Conservation (phyloP, 78 protist genomes). For the Dictyostelium brefeldianum region DNA sequence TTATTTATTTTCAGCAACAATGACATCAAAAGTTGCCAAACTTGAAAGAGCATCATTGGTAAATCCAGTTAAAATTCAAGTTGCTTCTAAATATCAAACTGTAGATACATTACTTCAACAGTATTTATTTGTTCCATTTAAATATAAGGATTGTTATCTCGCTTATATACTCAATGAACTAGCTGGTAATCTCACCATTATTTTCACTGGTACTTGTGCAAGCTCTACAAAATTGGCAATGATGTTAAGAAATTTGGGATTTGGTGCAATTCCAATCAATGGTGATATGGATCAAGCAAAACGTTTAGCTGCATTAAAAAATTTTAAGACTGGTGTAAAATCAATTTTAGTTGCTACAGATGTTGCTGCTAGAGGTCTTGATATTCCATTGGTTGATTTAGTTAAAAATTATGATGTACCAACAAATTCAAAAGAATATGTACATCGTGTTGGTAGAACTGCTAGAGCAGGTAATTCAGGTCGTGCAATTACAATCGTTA, state of each 20-base stretch:
- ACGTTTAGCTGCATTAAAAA: slow-evolving; percentile 85
- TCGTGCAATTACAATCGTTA: slow-evolving; percentile 93
- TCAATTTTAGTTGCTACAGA: slow-evolving; percentile 94
- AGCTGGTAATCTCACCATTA: slow-evolving; percentile 89
- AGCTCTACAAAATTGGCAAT: slow-evolving; percentile 36
- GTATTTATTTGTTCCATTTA: slow-evolving; percentile 95
- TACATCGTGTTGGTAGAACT: slow-evolving; percentile 98
- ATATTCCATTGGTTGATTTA: slow-evolving; percentile 96
- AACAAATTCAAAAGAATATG: slow-evolving; percentile 90
- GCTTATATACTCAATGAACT: slow-evolving; percentile 86
- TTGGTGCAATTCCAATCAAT: slow-evolving; percentile 95
- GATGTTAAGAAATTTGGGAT: slow-evolving; percentile 88
- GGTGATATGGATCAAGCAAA: slow-evolving; percentile 94
- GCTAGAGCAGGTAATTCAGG: slow-evolving; percentile 98
- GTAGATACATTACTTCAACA: slow-evolving; percentile 91
- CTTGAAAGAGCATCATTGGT: slow-evolving; percentile 95
- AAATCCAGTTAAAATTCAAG: slow-evolving; percentile 94
- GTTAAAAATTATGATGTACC: slow-evolving; percentile 99
- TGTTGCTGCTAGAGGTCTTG: slow-evolving; percentile 97
- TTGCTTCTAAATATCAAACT: slow-evolving; percentile 88
- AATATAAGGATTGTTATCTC: slow-evolving; percentile 93
- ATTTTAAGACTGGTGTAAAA: slow-evolving; percentile 38
- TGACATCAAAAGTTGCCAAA: slow-evolving; percentile 97
- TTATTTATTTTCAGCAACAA: slow-evolving; percentile 98
- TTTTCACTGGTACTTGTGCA: slow-evolving; percentile 87